phyloP scores from a whole-genome alignment of 164 flowering plant genomes.

The Aristolochia fimbriata region DNA sequence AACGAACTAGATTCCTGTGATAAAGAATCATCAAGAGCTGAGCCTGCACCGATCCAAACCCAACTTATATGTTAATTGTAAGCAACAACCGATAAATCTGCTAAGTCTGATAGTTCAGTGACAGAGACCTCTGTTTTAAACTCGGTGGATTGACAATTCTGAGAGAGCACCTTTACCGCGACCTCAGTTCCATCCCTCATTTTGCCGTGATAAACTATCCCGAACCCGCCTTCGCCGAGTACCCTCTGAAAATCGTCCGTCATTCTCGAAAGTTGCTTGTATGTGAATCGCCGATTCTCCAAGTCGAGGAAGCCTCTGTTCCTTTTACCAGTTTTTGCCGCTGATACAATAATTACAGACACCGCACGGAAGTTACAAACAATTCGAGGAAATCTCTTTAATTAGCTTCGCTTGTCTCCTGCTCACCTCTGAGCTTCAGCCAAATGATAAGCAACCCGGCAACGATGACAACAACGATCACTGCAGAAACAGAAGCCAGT shows the following conservation, averaged over 20 bases:
- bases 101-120: no score
- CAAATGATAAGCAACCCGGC: no score
- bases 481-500: no score
- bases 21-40: conserved; percentile 32
- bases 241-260: conserved; percentile 29
- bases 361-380: no score
- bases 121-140: no score
- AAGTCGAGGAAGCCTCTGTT: not conserved
- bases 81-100: no score
- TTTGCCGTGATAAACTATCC: conserved; percentile 35
- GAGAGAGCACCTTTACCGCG: conserved; percentile 46
- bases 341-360: no score
- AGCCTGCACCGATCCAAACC: conserved; percentile 18
- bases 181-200: conserved; percentile 22
- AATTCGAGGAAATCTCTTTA: no score
- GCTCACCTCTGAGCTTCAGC: no score
- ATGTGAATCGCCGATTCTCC: conserved; percentile 20
- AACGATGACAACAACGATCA: no score
- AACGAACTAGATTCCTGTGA: conserved; percentile 33
- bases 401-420: no score
- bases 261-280: conserved; percentile 25
- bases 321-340: no score
- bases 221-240: conserved; percentile 45
- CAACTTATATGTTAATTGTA: not conserved
- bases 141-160: conserved; percentile 4